Evolutionary conservation across 2,329 filamentous ascomycete genomes (phyloP).

Genomic region (Cryphonectria nitschkei): DNA sequence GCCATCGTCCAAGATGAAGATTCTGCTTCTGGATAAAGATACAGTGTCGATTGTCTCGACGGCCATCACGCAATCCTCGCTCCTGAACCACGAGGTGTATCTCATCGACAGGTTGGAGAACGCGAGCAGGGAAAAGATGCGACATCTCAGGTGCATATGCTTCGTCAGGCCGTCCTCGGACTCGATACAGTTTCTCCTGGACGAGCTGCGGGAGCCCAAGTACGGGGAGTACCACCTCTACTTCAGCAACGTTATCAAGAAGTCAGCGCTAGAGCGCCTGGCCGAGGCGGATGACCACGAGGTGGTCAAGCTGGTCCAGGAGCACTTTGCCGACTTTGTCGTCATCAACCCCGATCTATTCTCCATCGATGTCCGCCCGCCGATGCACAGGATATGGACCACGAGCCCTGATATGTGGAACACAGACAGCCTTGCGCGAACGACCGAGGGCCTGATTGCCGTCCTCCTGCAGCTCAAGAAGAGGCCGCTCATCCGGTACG

Average conservation of each 20-base stretch:
- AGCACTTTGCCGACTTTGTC: conserved; percentile 95
- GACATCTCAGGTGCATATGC: conserved; percentile 90
- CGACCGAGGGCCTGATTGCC: conserved; percentile 85
- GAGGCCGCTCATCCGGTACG: conserved; percentile 91
- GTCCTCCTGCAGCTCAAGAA: conserved; percentile 90
- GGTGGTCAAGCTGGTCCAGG: conserved; percentile 90
- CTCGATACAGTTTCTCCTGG: conserved; percentile 90
- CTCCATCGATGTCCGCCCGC: conserved; percentile 74
- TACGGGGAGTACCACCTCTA: conserved; percentile 98
- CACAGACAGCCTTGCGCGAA: conserved; percentile 80
- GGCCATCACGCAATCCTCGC: conserved; percentile 90
- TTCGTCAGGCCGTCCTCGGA: conserved; percentile 91
- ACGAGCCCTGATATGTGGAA: conserved; percentile 87
- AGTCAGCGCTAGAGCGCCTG: conserved; percentile 89
- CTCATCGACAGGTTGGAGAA: conserved; percentile 97
- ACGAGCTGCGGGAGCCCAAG: conserved; percentile 93
- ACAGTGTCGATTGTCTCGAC: conserved; percentile 94
- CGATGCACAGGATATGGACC: conserved; percentile 79
- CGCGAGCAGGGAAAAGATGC: conserved; percentile 90
- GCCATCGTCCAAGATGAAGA: conserved; percentile 94
- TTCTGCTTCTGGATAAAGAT: conserved; percentile 88
- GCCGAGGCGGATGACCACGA: conserved; percentile 98
- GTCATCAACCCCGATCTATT: conserved; percentile 95
- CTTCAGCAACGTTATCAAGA: conserved; percentile 97
- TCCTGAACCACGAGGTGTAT: conserved; percentile 96